These are phyloP conservation scores for Tolypocladium cylindrosporum DNA, from an alignment of 2,329 filamentous ascomycete species.

Conservation along the genomic window DNA sequence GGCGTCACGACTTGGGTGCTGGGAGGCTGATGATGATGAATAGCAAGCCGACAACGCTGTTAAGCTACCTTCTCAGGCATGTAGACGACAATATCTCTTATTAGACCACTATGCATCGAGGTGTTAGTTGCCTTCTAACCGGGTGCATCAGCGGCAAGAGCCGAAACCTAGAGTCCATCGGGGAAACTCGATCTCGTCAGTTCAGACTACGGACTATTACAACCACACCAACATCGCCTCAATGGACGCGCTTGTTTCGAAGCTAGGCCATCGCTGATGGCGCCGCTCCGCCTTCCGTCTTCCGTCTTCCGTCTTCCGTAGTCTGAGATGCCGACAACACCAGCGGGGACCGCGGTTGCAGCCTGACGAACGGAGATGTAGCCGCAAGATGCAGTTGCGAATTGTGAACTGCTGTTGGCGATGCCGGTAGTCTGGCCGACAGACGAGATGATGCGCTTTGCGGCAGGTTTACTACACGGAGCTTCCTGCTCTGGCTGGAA, in stretches of 20 bases:
- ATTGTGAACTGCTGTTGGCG: background rate
- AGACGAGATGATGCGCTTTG: too few relatives aligned
- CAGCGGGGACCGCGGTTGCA: background rate
- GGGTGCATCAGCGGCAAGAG: background rate
- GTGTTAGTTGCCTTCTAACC: background rate
- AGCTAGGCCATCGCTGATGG: background rate
- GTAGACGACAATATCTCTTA: background rate
- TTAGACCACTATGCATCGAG: background rate
- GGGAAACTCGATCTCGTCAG: background rate
- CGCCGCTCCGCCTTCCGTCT: background rate
- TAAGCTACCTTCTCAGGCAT: too few relatives aligned
- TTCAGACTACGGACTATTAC: too few relatives aligned
- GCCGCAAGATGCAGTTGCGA: too few relatives aligned
- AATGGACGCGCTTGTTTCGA: background rate
- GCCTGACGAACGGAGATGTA: background rate
- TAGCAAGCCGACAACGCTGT: background rate
- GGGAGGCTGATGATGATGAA: background rate
- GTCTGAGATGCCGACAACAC: background rate
- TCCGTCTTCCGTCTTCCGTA: background rate
- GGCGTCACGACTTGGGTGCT: background rate
- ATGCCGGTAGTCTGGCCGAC: background rate
- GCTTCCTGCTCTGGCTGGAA: background rate
- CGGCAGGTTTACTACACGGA: background rate
- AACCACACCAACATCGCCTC: too few relatives aligned
- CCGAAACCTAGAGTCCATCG: background rate